Evolutionary conservation across 805 yeast genomes (phyloP).

Genomic region (Ogataea henricii): DNA sequence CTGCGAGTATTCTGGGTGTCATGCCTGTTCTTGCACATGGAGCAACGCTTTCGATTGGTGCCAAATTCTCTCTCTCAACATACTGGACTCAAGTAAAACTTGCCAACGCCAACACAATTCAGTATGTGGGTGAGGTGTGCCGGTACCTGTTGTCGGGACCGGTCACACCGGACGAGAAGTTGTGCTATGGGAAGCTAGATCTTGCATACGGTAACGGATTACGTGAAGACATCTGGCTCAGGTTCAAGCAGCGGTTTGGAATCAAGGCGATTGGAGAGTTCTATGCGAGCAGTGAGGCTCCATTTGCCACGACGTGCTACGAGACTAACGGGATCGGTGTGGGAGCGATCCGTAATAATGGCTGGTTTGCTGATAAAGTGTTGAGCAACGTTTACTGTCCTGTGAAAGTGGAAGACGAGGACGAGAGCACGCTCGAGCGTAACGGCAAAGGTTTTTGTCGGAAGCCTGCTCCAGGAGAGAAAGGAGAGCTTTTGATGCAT

Average conservation of each 20-base stretch:
- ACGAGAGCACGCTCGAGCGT: constrained; percentile 69
- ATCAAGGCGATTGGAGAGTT: constrained; percentile 83
- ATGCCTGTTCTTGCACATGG: constrained; percentile 63
- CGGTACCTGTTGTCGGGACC: constrained; percentile 73
- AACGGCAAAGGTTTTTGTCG: constrained; percentile 65
- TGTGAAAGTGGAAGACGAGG: constrained; percentile 79
- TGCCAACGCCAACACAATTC: constrained; percentile 74
- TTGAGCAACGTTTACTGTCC: constrained; percentile 57
- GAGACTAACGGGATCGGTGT: constrained; percentile 65
- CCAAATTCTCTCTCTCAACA: constrained; percentile 77
- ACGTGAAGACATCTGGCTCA: constrained; percentile 84
- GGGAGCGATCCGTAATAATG: constrained; percentile 80
- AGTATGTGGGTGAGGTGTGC: constrained; percentile 95
- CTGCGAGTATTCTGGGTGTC: constrained; percentile 86
- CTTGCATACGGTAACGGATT: constrained; percentile 91
- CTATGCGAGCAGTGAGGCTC: constrained; percentile 92
- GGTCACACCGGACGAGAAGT: constrained; percentile 26
- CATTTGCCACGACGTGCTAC: constrained; percentile 79
- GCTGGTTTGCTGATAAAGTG: constrained; percentile 71
- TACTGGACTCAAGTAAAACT: constrained; percentile 89
- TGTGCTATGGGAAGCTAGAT: constrained; percentile 40
- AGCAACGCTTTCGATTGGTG: constrained; percentile 74
- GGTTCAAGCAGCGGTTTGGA: constrained; percentile 74
- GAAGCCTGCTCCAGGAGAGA: constrained; percentile 57
- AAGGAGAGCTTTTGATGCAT: constrained; percentile 86